Conservation (phyloP, 352 stramenopile genomes). For the Globisporangium sylvaticum region DNA sequence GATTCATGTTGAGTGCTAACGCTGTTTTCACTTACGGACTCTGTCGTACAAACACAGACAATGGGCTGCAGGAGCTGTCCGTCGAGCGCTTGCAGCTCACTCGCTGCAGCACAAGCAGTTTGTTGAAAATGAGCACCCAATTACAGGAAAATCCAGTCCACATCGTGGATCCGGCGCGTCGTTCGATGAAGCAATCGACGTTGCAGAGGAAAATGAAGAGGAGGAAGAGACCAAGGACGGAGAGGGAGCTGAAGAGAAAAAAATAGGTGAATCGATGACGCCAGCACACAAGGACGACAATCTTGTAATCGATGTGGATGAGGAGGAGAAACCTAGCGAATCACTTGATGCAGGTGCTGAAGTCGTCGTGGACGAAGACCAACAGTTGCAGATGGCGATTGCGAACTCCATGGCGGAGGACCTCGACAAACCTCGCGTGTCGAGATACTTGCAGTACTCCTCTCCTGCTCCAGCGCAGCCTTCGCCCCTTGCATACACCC, state of each 20-base stretch:
- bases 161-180: not conserved
- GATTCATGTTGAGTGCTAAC: not conserved
- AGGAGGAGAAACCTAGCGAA: not conserved
- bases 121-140: slow-evolving; percentile 12
- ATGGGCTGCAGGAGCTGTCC: slow-evolving; percentile 79
- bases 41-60: slow-evolving; percentile 32
- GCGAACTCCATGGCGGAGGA: slow-evolving; percentile 33
- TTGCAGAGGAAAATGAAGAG: slow-evolving; percentile 24
- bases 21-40: not conserved
- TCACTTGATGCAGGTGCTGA: not conserved
- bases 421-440: slow-evolving; percentile 12
- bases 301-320: not conserved
- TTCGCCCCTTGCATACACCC: not conserved
- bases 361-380: slow-evolving; percentile 16
- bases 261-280: not conserved
- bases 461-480: slow-evolving; percentile 7
- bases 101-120: slow-evolving; percentile 34
- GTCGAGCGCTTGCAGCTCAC: slow-evolving; percentile 65
- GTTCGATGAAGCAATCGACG: slow-evolving; percentile 1
- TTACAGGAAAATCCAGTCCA: slow-evolving; percentile 1
- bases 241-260: slow-evolving; percentile 2
- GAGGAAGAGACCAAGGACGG: slow-evolving; percentile 7
- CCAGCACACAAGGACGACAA: not conserved
- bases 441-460: slow-evolving; percentile 51
- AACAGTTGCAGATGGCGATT: slow-evolving; percentile 30